A percentile compares a stretch with the other conserved stretches of the same genome.
phyloP scores from a whole-genome alignment of 1,139 yeast genomes.

The Geotrichum histeridarum region DNA sequence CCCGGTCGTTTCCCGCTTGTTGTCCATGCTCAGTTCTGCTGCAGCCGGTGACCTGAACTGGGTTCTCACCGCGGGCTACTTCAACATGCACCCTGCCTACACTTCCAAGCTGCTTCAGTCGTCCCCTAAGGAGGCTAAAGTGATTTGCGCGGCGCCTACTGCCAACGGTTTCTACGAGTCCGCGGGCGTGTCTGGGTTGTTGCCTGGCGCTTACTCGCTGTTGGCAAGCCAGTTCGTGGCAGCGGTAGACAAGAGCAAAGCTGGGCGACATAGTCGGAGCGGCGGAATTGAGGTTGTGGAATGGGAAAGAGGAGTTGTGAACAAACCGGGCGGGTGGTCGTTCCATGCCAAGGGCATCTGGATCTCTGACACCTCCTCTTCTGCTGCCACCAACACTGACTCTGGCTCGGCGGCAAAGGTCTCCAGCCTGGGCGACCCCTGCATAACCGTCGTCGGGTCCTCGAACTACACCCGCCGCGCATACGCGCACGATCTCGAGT shows the following conservation, averaged over 20 bases:
- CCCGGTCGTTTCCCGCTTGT: constrained; percentile 56
- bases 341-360: constrained; percentile 98
- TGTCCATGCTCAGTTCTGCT: constrained; percentile 49
- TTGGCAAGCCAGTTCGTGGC: constrained; percentile 66
- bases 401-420: no score
- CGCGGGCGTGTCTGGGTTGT: constrained; percentile 69
- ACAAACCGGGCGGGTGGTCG: constrained; percentile 85
- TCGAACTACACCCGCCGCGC: constrained; percentile 92
- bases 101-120: constrained; percentile 56
- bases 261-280: constrained; percentile 1
- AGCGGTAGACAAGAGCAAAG: constrained; percentile 41
- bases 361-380: constrained; percentile 53
- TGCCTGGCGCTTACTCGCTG: constrained; percentile 84
- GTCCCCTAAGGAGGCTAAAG: constrained; percentile 51
- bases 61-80: constrained; percentile 95
- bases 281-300: constrained; percentile 54
- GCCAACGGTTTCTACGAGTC: constrained; percentile 93
- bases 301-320: constrained; percentile 85
- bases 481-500: constrained; percentile 79
- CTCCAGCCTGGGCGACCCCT: constrained; percentile 41
- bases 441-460: constrained; percentile 80
- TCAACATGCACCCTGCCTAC: constrained; percentile 80
- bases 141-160: constrained; percentile 81
- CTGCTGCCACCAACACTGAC: constrained; percentile 31
- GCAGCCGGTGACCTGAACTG: constrained; percentile 57